phyloP scores from a whole-genome alignment of 2,329 filamentous ascomycete species.

The Phyllosticta capitalensis region DNA sequence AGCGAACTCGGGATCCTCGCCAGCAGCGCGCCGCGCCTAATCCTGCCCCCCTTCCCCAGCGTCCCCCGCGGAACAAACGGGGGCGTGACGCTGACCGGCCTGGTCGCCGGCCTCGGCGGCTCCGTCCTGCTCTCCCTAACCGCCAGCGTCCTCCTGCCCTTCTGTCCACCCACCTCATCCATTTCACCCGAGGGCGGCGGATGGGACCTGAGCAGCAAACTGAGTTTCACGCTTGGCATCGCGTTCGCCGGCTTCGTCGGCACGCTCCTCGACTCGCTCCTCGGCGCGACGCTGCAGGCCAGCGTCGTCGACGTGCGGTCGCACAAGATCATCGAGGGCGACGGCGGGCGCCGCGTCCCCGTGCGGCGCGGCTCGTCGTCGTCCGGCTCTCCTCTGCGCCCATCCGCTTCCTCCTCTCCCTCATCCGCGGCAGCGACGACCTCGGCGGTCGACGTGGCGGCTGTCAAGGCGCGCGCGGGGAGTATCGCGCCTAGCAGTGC shows the following conservation, averaged over 20 bases:
- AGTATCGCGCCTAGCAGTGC: slow-evolving; percentile 18
- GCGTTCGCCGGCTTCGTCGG: slow-evolving; percentile 67
- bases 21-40: slow-evolving; percentile 64
- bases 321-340: slow-evolving; percentile 83
- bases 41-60: slow-evolving; percentile 69
- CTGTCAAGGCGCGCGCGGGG: slow-evolving; percentile 18
- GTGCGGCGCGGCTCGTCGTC: slow-evolving; percentile 20
- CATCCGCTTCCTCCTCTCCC: neutral
- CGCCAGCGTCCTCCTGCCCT: slow-evolving; percentile 58
- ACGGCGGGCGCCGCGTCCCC: slow-evolving; percentile 55
- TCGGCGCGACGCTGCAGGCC: slow-evolving; percentile 76
- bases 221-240: slow-evolving; percentile 43
- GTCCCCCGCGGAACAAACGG: slow-evolving; percentile 92
- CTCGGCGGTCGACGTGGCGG: slow-evolving; percentile 20
- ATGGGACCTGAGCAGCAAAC: slow-evolving; percentile 48
- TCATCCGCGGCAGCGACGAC: slow-evolving; percentile 12
- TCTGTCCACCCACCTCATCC: slow-evolving; percentile 39
- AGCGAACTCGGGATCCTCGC: slow-evolving; percentile 92
- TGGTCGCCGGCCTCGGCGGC: slow-evolving; percentile 64
- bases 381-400: neutral
- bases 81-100: slow-evolving; percentile 68
- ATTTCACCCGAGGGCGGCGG: neutral
- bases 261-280: slow-evolving; percentile 75
- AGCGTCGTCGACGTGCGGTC: slow-evolving; percentile 76
- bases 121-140: slow-evolving; percentile 60